Evolutionary conservation across 1,284 basidiomycete genomes (phyloP), one percentile per base, ranked within the genome.

Genomic region (Sporisorium scitamineum): DNA sequence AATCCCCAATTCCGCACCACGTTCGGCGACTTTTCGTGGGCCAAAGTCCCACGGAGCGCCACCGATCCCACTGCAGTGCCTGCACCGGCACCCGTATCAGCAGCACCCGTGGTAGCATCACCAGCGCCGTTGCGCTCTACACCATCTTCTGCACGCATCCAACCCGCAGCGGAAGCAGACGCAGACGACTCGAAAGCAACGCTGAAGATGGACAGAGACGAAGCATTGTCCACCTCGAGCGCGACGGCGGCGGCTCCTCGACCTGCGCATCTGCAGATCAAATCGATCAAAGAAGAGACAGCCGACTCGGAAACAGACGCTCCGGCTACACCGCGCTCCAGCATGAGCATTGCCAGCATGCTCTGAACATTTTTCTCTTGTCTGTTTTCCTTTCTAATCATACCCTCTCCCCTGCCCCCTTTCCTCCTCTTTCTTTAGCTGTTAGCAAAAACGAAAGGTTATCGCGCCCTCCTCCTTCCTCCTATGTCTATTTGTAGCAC

Each of bases 311-410:
- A 71, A 0, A 44, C 41, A 14, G 63, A 66, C 16, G 60, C 53
- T 1, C 55, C 67, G 2, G 67, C 72, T 14, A 70, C 67, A 16
- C 62, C 67, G 16, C 45, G 64, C 8, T 70, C 64, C 2, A 56
- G 54, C 6, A 70, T 75, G 72, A 75, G 72, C 63, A 75, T 75
- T 50, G 67, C 72, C 18, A 62, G 63, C 47, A 67, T 75, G 67
- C 67, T 74, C 26, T 74, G 27, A 54, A n/a, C n/a, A n/a, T n/a
- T 39, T 5, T 37, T 6, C 34, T 37, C 7, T 37, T 4, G 7
- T 37, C 7, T 41, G 18, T 44, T 18, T 20, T n/a, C 29, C 34
- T 60, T 31, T 20, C 56, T 9, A 16, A 45, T 39, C 39, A 39
- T 41, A 61, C 51, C 58, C 24, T 10, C 24, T 24, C 29, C 42